phyloP scores from a whole-genome alignment of 192 early-diverging fungal species.

The Cetraspora pellucida region DNA sequence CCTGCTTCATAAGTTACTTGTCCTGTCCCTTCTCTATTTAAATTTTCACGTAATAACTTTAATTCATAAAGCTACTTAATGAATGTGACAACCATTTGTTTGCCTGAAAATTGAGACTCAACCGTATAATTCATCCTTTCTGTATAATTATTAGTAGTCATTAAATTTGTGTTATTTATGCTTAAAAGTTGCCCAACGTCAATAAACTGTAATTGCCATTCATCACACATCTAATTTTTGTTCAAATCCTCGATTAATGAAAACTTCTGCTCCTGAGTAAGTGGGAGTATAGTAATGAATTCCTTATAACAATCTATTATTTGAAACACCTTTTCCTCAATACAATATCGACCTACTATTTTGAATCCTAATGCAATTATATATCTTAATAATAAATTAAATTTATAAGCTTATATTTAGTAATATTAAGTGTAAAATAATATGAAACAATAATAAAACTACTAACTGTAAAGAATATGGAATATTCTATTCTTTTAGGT shows the following conservation, averaged over 20 bases:
- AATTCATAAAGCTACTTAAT: constrained; percentile 3
- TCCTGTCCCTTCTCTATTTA: no score
- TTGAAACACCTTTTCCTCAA: constrained; percentile 1
- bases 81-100: constrained; percentile 9
- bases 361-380: neutral
- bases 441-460: neutral
- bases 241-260: neutral
- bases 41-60: constrained; percentile 24
- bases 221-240: neutral
- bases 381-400: constrained; percentile 3
- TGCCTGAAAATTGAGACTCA: constrained; percentile 2
- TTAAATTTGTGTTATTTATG: neutral
- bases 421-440: no score
- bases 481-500: neutral
- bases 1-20: no score
- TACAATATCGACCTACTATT: neutral
- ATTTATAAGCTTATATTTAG: no score
- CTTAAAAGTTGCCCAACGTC: neutral
- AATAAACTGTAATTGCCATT: constrained; percentile 10
- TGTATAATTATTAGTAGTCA: constrained; percentile 22
- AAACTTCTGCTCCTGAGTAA: neutral
- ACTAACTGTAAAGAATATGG: neutral
- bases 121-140: neutral
- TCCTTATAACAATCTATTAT: neutral
- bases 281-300: neutral